Conservation (phyloP, 2,329 filamentous ascomycete genomes). For the Fusarium humuli region DNA sequence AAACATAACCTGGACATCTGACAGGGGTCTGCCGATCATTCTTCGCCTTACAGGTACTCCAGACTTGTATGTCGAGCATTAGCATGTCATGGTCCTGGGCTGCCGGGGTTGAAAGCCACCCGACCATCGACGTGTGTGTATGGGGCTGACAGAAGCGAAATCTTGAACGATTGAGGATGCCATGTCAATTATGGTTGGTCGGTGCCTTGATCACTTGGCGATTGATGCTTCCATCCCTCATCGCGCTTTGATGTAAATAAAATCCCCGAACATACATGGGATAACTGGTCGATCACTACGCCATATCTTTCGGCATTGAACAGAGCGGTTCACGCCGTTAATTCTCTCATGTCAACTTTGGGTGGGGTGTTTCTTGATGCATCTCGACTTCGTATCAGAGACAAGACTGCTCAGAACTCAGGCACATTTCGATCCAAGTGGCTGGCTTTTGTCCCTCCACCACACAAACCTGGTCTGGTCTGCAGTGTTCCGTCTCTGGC, state of each 20-base stretch:
- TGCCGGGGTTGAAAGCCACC: constrained; percentile 40
- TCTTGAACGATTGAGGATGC: constrained; percentile 37
- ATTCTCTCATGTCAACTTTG: constrained; percentile 1
- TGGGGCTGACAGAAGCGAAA: constrained; percentile 37
- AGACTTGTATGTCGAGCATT: constrained; percentile 29
- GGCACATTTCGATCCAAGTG: constrained; percentile 37
- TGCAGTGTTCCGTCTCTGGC: constrained; percentile 48
- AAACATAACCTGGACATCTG: constrained; percentile 43
- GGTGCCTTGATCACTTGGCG: constrained; percentile 35
- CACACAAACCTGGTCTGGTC: constrained; percentile 37
- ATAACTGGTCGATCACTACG: constrained; percentile 20
- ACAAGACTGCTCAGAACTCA: constrained; percentile 32
- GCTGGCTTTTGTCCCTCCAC: constrained; percentile 32
- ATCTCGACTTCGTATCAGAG: constrained; percentile 38
- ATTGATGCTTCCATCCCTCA: constrained; percentile 23
- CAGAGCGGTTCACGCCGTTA: constrained; percentile 20
- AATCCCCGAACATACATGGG: constrained; percentile 22
- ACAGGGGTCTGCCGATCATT: constrained; percentile 39
- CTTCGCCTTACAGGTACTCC: constrained; percentile 27
- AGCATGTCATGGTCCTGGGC: constrained; percentile 32
- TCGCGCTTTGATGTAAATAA: constrained; percentile 21
- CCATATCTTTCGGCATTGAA: constrained; percentile 18
- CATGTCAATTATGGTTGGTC: constrained; percentile 37
- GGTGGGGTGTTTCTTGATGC: constrained; percentile 13
- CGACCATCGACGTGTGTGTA: constrained; percentile 35